A percentile compares a stretch with the other conserved stretches of the same genome.
Evolutionary conservation across 352 stramenopile genomes (phyloP).

Genomic region (Pythium periplocum): DNA sequence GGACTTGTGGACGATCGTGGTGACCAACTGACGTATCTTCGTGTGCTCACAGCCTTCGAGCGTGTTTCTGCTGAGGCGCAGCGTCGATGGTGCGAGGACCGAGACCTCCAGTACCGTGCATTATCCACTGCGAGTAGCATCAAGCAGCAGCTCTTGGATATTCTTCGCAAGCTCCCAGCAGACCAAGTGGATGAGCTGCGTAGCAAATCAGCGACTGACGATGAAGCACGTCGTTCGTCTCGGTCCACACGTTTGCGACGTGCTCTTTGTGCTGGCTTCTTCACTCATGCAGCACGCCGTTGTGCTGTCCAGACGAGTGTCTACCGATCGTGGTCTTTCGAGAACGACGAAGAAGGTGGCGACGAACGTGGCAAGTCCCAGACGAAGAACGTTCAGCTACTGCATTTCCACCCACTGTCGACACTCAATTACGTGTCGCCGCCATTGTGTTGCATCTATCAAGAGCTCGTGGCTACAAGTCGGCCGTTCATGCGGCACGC

Average conservation of each 20-base stretch:
- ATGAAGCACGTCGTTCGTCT: conserved; percentile 1
- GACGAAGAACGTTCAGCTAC: conserved; percentile 26
- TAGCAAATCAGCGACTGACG: not conserved
- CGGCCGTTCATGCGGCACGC: conserved; percentile 63
- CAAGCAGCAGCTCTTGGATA: conserved; percentile 51
- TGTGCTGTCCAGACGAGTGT: conserved; percentile 54
- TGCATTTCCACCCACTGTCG: conserved; percentile 69
- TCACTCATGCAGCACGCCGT: conserved; percentile 49
- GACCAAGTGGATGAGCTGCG: conserved; percentile 23
- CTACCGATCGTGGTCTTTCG: conserved; percentile 26
- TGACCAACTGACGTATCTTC: conserved; percentile 52
- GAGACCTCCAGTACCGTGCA: conserved; percentile 40
- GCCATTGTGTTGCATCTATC: conserved; percentile 58
- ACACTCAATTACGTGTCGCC: conserved; percentile 35
- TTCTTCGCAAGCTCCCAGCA: conserved; percentile 29
- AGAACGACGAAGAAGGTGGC: conserved; percentile 1
- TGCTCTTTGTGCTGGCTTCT: conserved; percentile 52
- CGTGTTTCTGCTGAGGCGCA: conserved; percentile 14
- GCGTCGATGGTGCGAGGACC: conserved; percentile 49
- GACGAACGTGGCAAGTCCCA: conserved; percentile 1
- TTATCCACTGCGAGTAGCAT: conserved; percentile 51
- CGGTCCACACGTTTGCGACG: conserved; percentile 13
- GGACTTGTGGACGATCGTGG: conserved; percentile 44
- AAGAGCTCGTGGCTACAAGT: conserved; percentile 70
- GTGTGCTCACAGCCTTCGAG: conserved; percentile 40